Evolutionary conservation across 1,139 yeast species (phyloP).

Genomic region (Yueomyces sp.): DNA sequence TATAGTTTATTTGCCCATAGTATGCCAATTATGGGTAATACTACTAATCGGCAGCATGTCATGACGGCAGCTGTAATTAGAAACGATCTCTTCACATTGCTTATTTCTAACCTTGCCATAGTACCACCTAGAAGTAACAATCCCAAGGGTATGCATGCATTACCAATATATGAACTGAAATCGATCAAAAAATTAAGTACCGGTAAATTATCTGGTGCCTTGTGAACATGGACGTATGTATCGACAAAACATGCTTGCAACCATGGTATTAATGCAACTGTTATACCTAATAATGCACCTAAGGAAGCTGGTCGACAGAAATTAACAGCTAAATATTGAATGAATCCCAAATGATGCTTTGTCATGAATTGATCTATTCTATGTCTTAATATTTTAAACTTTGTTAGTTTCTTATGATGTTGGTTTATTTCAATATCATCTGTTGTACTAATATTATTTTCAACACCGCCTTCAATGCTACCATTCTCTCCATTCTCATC

Average conservation of each 20-base stretch:
- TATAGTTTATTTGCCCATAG: slow-evolving; percentile 35
- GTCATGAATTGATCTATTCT: slow-evolving; percentile 6
- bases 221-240: slow-evolving; percentile 30
- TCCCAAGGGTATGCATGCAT: slow-evolving; percentile 78
- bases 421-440: neutral
- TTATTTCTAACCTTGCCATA: slow-evolving; percentile 51
- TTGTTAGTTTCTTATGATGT: too few relatives aligned
- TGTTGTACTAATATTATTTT: neutral
- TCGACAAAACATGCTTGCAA: slow-evolving; percentile 53
- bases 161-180: slow-evolving; percentile 57
- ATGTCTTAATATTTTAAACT: neutral
- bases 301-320: slow-evolving; percentile 46
- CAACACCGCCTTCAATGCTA: neutral
- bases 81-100: slow-evolving; percentile 48
- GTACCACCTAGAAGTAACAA: slow-evolving; percentile 68
- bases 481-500: neutral
- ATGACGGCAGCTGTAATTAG: slow-evolving; percentile 40
- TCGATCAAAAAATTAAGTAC: slow-evolving; percentile 77
- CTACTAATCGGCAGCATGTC: slow-evolving; percentile 31
- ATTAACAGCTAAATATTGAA: slow-evolving; percentile 30
- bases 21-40: slow-evolving; percentile 49
- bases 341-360: slow-evolving; percentile 15
- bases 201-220: slow-evolving; percentile 73
- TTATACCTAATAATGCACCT: slow-evolving; percentile 39
- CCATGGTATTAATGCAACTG: slow-evolving; percentile 59